A percentile compares a stretch with the other conserved stretches of the same genome.
phyloP scores from a whole-genome alignment of 106 monocot genomes.

The Acorus gramineus region DNA sequence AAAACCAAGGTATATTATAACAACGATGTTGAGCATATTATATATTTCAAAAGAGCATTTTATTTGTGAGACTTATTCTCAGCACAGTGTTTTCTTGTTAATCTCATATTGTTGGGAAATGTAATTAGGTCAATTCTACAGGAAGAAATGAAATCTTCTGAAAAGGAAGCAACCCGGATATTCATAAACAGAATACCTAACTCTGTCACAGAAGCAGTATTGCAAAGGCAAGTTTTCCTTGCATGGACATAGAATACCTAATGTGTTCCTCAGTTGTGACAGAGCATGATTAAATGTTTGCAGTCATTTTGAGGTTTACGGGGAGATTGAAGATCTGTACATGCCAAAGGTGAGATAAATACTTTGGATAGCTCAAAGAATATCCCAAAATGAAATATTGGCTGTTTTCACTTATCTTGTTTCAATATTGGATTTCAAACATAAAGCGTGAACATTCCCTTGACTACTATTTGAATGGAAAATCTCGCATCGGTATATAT shows the following conservation, averaged over 20 bases:
- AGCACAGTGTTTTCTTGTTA: neutral
- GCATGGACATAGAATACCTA: neutral
- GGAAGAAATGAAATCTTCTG: conserved; percentile 87
- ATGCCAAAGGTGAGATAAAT: conserved; percentile 86
- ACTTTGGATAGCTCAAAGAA: neutral
- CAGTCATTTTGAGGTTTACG: conserved; percentile 93
- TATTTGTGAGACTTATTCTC: too few relatives aligned
- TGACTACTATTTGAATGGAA: too few relatives aligned
- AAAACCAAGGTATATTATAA: conserved; percentile 65
- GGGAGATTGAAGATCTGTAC: conserved; percentile 91
- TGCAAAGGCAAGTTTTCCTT: conserved; percentile 42
- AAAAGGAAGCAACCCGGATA: conserved; percentile 82
- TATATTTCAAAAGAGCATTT: neutral
- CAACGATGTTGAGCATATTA: neutral
- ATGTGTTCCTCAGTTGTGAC: neutral
- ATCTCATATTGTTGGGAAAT: neutral
- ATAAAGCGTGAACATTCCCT: too few relatives aligned
- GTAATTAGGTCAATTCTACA: conserved; percentile 4
- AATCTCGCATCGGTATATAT: too few relatives aligned
- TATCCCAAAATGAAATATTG: neutral
- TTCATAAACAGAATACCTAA: conserved; percentile 94
- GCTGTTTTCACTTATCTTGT: neutral
- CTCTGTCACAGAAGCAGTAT: conserved; percentile 68
- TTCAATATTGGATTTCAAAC: too few relatives aligned
- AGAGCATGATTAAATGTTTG: neutral